Conservation (phyloP, 2,329 filamentous ascomycete species). For the Aureobasidium sp. region DNA sequence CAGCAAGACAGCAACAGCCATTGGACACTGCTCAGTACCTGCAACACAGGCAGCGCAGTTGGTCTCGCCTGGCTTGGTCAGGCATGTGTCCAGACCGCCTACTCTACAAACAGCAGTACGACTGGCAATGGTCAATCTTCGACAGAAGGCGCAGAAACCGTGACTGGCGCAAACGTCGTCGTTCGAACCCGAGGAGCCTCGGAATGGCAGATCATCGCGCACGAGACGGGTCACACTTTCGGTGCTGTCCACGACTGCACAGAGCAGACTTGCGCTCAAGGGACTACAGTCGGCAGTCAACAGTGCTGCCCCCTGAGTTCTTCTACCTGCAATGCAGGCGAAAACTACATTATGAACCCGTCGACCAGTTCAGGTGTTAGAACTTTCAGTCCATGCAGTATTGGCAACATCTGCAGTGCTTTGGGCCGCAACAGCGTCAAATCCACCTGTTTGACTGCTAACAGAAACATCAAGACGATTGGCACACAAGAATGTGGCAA, state of each 20-base stretch:
- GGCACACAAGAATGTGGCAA: slow-evolving; percentile 85
- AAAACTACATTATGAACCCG: slow-evolving; percentile 92
- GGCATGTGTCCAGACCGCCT: slow-evolving; percentile 57
- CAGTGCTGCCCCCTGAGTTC: slow-evolving; percentile 73
- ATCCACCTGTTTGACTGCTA: slow-evolving; percentile 70
- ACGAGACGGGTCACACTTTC: slow-evolving; percentile 90
- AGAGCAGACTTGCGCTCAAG: slow-evolving; percentile 53
- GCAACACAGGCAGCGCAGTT: slow-evolving; percentile 73
- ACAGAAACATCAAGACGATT: slow-evolving; percentile 72
- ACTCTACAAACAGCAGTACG: slow-evolving; percentile 34
- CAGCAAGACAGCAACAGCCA: slow-evolving; percentile 76
- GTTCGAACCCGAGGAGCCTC: slow-evolving; percentile 57
- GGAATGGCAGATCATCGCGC: slow-evolving; percentile 94
- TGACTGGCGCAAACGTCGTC: slow-evolving; percentile 83
- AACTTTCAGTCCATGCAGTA: slow-evolving; percentile 74
- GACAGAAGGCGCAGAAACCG: slow-evolving; percentile 54
- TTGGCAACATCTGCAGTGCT: slow-evolving; percentile 90
- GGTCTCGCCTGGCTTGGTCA: slow-evolving; percentile 91
- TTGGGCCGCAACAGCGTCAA: slow-evolving; percentile 69
- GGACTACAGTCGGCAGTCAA: slow-evolving; percentile 49
- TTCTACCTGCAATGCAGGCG: slow-evolving; percentile 61
- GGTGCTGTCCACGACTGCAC: slow-evolving; percentile 93
- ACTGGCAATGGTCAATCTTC: slow-evolving; percentile 26
- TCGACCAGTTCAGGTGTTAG: slow-evolving; percentile 66
- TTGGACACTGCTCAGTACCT: slow-evolving; percentile 82